These are phyloP conservation scores for Cryptococcus jaspeensis DNA, from an alignment of 1,284 basidiomycete genomes.

Conservation along the genomic window DNA sequence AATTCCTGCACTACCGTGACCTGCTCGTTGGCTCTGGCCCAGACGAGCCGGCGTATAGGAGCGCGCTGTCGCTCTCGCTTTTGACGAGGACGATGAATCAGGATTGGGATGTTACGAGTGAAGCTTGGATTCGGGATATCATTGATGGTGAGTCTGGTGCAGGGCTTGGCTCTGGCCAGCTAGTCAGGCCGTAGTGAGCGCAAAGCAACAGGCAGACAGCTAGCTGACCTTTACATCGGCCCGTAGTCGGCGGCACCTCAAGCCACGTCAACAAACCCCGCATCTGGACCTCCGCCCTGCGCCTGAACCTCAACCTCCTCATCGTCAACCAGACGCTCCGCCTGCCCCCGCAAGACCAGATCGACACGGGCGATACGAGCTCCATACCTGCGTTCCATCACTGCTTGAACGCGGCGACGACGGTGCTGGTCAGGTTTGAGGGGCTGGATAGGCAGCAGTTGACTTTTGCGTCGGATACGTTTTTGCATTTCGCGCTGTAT, in stretches of 20 bases:
- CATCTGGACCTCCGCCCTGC: slow-evolving; percentile 33
- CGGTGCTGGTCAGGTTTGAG: slow-evolving; percentile 31
- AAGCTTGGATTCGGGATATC: slow-evolving; percentile 40
- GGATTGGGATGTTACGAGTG: slow-evolving; percentile 33
- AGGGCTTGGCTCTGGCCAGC: no score
- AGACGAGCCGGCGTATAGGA: slow-evolving; percentile 18
- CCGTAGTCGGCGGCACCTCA: slow-evolving; percentile 24
- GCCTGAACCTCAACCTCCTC: slow-evolving; percentile 38
- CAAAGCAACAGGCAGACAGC: no score
- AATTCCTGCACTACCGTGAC: slow-evolving; percentile 37
- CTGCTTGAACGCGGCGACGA: slow-evolving; percentile 34
- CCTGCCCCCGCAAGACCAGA: slow-evolving; percentile 29
- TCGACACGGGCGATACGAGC: slow-evolving; percentile 20
- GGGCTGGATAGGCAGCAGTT: slow-evolving; percentile 29
- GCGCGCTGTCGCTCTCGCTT: slow-evolving; percentile 30
- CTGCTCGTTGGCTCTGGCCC: slow-evolving; percentile 19
- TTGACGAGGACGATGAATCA: slow-evolving; percentile 38
- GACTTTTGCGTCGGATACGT: slow-evolving; percentile 39
- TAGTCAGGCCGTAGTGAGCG: not conserved
- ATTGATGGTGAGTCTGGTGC: slow-evolving; percentile 33
- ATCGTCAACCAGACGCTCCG: slow-evolving; percentile 40
- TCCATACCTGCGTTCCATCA: slow-evolving; percentile 39
- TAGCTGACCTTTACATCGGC: slow-evolving; percentile 4
- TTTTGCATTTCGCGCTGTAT: slow-evolving; percentile 43
- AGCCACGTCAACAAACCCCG: slow-evolving; percentile 34